phyloP scores from a whole-genome alignment of 2,329 filamentous ascomycete species.

The Phaeosphaeriaceae sp. region DNA sequence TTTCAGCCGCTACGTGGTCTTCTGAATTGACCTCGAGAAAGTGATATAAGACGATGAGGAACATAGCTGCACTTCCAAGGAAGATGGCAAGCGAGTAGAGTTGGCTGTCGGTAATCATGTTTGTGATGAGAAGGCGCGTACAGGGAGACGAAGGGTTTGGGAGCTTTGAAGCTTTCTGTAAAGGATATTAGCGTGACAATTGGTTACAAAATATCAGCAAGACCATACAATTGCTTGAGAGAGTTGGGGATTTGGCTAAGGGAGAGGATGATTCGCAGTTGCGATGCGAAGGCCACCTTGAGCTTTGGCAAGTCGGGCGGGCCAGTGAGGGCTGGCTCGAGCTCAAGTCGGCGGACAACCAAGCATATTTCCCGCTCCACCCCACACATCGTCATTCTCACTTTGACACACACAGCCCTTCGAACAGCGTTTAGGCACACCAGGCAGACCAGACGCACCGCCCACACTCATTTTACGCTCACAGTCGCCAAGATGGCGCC shows the following conservation, averaged over 20 bases:
- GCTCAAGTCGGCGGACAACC: constrained; percentile 26
- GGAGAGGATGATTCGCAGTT: not conserved
- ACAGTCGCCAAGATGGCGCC: constrained; percentile 68
- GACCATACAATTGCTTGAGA: constrained; percentile 5
- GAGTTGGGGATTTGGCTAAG: not conserved
- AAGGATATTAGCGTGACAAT: constrained; percentile 19
- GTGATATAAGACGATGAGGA: constrained; percentile 93
- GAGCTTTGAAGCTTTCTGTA: constrained; percentile 23
- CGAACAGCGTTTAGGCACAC: constrained; percentile 8
- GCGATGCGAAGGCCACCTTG: constrained; percentile 32
- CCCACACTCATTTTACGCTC: constrained; percentile 14
- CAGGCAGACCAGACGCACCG: constrained; percentile 23
- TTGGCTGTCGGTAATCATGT: constrained; percentile 92
- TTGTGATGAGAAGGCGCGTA: too few species aligned
- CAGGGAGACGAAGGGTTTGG: constrained; percentile 26
- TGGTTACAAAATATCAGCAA: not conserved
- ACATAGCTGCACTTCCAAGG: constrained; percentile 86
- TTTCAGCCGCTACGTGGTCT: constrained; percentile 50
- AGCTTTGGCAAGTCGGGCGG: constrained; percentile 26
- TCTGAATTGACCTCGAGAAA: constrained; percentile 94
- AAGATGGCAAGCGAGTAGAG: constrained; percentile 93
- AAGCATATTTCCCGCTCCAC: constrained; percentile 22
- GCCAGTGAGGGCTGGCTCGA: constrained; percentile 16
- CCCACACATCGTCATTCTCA: constrained; percentile 47
- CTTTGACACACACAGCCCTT: constrained; percentile 35